phyloP scores from a whole-genome alignment of 108 stramenopile genomes.

The Skeletonema menzelii region DNA sequence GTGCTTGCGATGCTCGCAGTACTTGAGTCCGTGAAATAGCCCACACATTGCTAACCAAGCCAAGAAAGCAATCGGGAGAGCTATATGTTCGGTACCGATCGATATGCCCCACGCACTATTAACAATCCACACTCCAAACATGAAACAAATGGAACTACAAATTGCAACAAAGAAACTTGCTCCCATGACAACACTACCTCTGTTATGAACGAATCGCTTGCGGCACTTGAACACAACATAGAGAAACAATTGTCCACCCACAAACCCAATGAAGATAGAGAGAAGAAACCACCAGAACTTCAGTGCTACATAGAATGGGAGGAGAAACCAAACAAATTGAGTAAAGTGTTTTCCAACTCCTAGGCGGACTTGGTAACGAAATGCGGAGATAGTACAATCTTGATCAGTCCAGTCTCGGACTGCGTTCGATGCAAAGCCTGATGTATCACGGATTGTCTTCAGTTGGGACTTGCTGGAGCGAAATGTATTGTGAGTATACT shows the following conservation, averaged over 20 bases:
- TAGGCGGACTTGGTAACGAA: conserved; percentile 31
- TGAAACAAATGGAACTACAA: conserved; percentile 9
- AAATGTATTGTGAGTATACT: too few species aligned
- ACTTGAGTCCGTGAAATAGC: conserved; percentile 4
- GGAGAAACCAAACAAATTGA: conserved; percentile 16
- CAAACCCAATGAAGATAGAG: conserved; percentile 9
- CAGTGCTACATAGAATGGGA: conserved; percentile 30
- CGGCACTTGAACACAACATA: conserved; percentile 27
- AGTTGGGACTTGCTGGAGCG: conserved; percentile 3
- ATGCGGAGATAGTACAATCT: conserved; percentile 1
- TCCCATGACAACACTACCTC: conserved; percentile 17
- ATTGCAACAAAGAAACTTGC: conserved; percentile 6
- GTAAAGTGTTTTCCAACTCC: conserved; percentile 28
- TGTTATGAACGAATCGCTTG: not conserved
- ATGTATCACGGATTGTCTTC: conserved; percentile 9
- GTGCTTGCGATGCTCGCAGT: conserved; percentile 1
- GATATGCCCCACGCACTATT: not conserved
- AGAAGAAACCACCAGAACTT: conserved; percentile 19
- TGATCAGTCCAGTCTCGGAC: not conserved
- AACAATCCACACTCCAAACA: conserved; percentile 7
- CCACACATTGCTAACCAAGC: conserved; percentile 9
- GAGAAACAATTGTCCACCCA: conserved; percentile 19
- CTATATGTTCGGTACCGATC: conserved; percentile 1
- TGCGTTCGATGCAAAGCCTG: conserved; percentile 11
- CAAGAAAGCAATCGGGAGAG: conserved; percentile 13